Conservation (phyloP, 78 protist species). For the Neovahlkampfia damariscottae region DNA sequence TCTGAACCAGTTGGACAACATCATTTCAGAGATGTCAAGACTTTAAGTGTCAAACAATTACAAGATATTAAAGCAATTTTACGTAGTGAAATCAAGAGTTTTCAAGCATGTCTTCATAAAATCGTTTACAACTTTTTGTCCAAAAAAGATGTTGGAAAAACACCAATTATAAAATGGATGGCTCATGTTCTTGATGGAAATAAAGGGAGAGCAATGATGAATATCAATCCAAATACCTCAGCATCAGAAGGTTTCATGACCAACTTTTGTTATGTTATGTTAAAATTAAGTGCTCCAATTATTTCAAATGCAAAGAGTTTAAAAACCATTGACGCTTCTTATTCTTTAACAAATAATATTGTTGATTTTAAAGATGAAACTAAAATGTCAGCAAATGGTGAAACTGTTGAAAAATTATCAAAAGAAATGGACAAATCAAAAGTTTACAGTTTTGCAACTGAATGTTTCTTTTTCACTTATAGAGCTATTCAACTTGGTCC, state of each 20-base stretch:
- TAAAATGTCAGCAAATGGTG: neutral
- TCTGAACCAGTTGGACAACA: neutral
- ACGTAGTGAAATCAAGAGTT: neutral
- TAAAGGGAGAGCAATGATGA: neutral
- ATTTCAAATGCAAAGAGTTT: neutral
- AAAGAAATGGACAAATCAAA: neutral
- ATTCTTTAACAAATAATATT: neutral
- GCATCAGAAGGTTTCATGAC: conserved; percentile 7
- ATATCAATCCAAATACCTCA: neutral
- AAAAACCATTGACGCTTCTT: neutral
- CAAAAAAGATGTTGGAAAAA: neutral
- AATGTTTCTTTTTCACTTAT: conserved; percentile 10
- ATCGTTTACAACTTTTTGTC: neutral
- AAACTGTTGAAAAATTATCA: neutral
- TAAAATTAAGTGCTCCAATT: conserved; percentile 2
- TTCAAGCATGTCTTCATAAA: neutral
- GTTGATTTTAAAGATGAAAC: neutral
- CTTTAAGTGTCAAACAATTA: neutral
- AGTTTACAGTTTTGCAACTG: neutral
- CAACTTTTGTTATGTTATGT: neutral
- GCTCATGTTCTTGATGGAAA: neutral
- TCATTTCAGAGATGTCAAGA: neutral
- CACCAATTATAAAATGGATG: neutral
- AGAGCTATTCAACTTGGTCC: neutral
- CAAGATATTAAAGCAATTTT: neutral